Base-by-base conservation (phyloP, 192 early-diverging fungal genomes). In the Gamsiella multidivaricata region DNA sequence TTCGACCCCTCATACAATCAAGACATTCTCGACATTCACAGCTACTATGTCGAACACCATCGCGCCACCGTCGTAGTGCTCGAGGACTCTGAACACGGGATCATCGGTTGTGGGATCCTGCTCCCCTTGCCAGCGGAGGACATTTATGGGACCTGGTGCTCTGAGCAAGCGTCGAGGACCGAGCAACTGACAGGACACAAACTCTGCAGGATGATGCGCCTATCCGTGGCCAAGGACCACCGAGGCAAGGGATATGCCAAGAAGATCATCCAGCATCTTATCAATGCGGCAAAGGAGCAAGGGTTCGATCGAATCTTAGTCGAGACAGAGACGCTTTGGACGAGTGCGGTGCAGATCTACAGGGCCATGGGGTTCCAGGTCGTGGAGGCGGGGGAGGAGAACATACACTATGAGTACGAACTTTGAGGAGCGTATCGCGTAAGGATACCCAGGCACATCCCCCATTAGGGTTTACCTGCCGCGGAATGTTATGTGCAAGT, bases 91-190 rank as follows among this genome's bases (percentile, higher is more conserved):
- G 20, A 55, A 14, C 45, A 58, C 0, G 23, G 17, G 9, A 47
- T 62, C 20, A 39, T 63, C 45, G 73, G 65, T 17, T 78, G 74
- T 42, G 74, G 65, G n/a, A 52, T 78, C 26, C 46, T 78, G 17
- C 18, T 78, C 18, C 74, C 74, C 2, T 47, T 78, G n/a, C 74
- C 74, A 39, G 65, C 74, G 11, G 60, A 69, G 47, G 65, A 78
- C 34, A 47, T 57, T 5, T 69, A 63, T 18, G 74, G 54, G 3
- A 69, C 65, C 2, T 78, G 74, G 74, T 41, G 60, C 18, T 65
- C 65, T 9, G 54, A 68, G 39, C 58, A 65, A 6, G 18, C 20
- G 4, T 54, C 52, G 31, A 65, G 55, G 1, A 18, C 18, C 14
- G n/a, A 53, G 12, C 26, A 33, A 17, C 33, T 36, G 41, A 26